Conservation (phyloP, 2,329 filamentous ascomycete genomes). For the Aspergillus brunneoviolaceus region DNA sequence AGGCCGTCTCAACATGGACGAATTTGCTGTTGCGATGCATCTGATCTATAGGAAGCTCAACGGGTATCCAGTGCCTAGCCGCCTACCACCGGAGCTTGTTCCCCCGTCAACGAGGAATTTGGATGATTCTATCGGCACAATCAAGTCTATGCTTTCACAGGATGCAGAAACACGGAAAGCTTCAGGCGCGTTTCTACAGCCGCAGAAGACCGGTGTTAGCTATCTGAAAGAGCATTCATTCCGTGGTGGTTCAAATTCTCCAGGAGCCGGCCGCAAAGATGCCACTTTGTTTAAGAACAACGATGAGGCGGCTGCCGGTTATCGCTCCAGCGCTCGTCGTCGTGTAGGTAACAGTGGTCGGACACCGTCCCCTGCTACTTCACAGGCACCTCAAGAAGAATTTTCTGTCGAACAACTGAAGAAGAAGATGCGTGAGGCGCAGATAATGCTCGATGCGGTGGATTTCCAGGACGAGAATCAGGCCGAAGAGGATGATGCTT, state of each 20-base stretch:
- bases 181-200: conserved; percentile 83
- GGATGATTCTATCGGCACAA: conserved; percentile 85
- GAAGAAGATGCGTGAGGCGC: conserved; percentile 92
- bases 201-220: conserved; percentile 96
- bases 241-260: conserved; percentile 60
- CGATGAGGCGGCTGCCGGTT: conserved; percentile 79
- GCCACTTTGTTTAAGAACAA: conserved; percentile 97
- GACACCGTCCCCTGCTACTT: conserved; percentile 78
- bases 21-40: conserved; percentile 98
- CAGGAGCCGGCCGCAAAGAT: conserved; percentile 73
- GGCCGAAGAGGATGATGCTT: conserved; percentile 83
- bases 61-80: conserved; percentile 85
- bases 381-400: conserved; percentile 70
- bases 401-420: conserved; percentile 80
- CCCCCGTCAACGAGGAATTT: conserved; percentile 93
- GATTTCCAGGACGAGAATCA: conserved; percentile 93
- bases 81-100: conserved; percentile 85
- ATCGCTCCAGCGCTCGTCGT: conserved; percentile 89
- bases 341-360: conserved; percentile 68
- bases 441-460: conserved; percentile 90
- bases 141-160: conserved; percentile 84
- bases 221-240: conserved; percentile 97
- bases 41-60: conserved; percentile 97
- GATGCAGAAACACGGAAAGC: conserved; percentile 89
- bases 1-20: conserved; percentile 89